phyloP scores from a whole-genome alignment of 768 basidiomycete species.

The Cystobasidiopsis lactophilus region DNA sequence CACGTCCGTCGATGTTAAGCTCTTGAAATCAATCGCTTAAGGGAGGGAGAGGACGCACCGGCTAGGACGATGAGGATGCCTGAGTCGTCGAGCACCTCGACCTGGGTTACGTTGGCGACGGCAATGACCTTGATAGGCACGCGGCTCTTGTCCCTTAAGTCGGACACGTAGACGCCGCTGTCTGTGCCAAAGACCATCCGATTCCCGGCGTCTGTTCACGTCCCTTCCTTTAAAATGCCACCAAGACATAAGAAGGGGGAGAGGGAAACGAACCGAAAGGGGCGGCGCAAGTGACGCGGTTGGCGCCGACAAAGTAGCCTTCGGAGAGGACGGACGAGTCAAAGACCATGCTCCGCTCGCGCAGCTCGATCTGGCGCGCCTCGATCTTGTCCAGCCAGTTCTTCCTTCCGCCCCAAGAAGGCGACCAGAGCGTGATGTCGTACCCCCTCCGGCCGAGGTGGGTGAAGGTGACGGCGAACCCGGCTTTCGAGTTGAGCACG shows the following conservation, averaged over 20 bases:
- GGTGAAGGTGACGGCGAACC: constrained; percentile 76
- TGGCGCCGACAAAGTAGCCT: constrained; percentile 61
- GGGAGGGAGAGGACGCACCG: constrained; percentile 31
- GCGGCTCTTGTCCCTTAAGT: constrained; percentile 39
- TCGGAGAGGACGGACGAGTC: constrained; percentile 67
- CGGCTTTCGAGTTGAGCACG: constrained; percentile 37
- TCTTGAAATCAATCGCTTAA: background rate
- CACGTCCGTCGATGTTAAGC: background rate
- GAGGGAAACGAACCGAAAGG: constrained; percentile 44
- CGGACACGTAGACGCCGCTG: constrained; percentile 86
- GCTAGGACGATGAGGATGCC: constrained; percentile 93
- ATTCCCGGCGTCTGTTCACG: constrained; percentile 45
- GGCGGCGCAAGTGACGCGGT: constrained; percentile 81
- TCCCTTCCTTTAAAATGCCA: background rate
- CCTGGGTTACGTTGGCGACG: constrained; percentile 70
- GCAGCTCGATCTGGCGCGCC: constrained; percentile 66
- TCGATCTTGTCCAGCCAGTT: constrained; percentile 87
- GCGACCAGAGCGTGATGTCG: constrained; percentile 74
- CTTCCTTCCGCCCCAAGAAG: constrained; percentile 55
- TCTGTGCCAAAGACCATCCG: constrained; percentile 90
- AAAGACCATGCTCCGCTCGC: constrained; percentile 66
- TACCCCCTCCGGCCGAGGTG: constrained; percentile 86
- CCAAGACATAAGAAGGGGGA: background rate
- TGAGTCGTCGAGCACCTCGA: constrained; percentile 90
- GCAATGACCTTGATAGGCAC: constrained; percentile 68